These are phyloP conservation scores for Ambispora gerdemannii DNA, from an alignment of 192 early-diverging fungal species.

Conservation along the genomic window DNA sequence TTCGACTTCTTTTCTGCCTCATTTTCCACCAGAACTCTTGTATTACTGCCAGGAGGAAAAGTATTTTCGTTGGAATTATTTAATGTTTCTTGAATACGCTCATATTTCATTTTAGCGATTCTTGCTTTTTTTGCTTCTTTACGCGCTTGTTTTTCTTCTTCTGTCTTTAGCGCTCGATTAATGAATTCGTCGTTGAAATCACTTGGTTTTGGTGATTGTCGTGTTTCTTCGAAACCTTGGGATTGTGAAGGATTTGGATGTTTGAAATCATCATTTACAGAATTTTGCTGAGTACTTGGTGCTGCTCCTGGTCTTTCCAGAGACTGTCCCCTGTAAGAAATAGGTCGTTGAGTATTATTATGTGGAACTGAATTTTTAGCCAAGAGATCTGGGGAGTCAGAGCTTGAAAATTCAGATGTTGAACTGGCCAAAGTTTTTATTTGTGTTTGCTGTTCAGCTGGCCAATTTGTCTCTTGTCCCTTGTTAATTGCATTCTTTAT, in stretches of 20 bases:
- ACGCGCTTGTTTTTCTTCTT: not conserved
- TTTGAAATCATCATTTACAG: not conserved
- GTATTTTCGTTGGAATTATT: not conserved
- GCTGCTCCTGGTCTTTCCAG: no score
- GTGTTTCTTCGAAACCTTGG: not conserved
- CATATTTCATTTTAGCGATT: not conserved
- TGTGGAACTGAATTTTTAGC: no score
- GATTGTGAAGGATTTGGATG: not conserved
- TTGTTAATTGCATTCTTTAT: not conserved
- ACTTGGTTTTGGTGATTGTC: not conserved
- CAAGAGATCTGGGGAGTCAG: no score
- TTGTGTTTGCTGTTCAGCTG: no score
- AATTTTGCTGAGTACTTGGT: no score
- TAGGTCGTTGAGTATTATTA: no score
- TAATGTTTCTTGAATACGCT: not conserved
- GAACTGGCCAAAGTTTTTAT: no score
- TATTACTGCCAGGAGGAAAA: not conserved
- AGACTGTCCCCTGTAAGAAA: no score
- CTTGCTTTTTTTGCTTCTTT: conserved; percentile 6
- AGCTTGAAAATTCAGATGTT: no score
- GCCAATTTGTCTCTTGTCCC: no score
- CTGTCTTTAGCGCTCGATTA: not conserved
- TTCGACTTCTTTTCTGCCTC: not conserved
- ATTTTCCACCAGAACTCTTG: not conserved
- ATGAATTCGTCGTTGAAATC: not conserved